A percentile compares a stretch with the other conserved stretches of the same genome.
Evolutionary conservation across 1,284 basidiomycete species (phyloP).

Genomic region (Boletus mariae): DNA sequence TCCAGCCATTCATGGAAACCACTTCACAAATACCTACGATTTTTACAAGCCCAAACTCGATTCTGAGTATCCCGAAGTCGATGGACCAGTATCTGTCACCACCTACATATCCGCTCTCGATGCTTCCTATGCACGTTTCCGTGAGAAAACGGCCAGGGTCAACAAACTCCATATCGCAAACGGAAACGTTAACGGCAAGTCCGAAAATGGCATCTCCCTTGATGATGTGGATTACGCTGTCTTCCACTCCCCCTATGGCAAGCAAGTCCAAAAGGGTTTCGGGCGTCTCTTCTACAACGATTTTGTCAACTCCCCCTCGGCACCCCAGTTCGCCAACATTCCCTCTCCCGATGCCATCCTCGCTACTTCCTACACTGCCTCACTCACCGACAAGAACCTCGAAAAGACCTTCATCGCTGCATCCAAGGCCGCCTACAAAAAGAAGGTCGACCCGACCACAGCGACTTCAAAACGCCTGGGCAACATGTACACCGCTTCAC

Average conservation of each 20-base stretch:
- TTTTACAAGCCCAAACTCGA: conserved; percentile 96
- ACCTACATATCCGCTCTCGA: conserved; percentile 96
- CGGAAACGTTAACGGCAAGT: conserved; percentile 36
- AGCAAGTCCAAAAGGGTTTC: conserved; percentile 96
- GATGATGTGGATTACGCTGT: conserved; percentile 86
- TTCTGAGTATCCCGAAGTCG: conserved; percentile 95
- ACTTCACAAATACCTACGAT: conserved; percentile 98
- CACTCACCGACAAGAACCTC: conserved; percentile 89
- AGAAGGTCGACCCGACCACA: conserved; percentile 75
- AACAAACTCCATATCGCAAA: conserved; percentile 46
- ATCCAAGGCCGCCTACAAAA: conserved; percentile 69
- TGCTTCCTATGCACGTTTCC: conserved; percentile 83
- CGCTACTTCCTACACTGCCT: conserved; percentile 63
- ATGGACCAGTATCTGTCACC: conserved; percentile 94
- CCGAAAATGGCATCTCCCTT: conserved; percentile 54
- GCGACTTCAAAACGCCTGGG: conserved; percentile 85
- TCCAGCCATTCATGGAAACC: conserved; percentile 92
- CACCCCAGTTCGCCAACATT: conserved; percentile 73
- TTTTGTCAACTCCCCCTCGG: conserved; percentile 78
- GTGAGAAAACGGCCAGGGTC: conserved; percentile 74
- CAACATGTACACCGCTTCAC: conserved; percentile 99
- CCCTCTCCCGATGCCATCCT: conserved; percentile 68
- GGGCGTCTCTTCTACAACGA: conserved; percentile 93
- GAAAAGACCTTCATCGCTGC: conserved; percentile 89
- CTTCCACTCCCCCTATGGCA: conserved; percentile 96